phyloP scores from a whole-genome alignment of 805 yeast genomes.

The Starmerella powellii region DNA sequence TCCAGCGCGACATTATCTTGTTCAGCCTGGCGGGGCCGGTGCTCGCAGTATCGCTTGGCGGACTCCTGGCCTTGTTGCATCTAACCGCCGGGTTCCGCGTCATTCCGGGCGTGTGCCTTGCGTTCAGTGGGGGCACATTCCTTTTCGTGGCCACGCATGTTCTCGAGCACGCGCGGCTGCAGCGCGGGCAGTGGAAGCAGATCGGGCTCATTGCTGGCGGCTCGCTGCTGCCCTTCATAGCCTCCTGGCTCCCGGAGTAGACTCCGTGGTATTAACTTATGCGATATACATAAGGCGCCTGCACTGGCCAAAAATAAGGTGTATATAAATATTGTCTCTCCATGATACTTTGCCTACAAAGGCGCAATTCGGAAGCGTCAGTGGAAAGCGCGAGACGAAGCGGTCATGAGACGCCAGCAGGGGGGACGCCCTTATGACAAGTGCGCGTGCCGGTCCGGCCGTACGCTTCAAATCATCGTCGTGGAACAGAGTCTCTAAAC shows the following conservation, averaged over 20 bases:
- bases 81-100: constrained; percentile 18
- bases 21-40: constrained; percentile 55
- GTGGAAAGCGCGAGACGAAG: no score
- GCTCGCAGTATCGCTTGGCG: constrained; percentile 43
- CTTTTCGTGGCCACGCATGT: constrained; percentile 59
- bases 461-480: no score
- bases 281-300: no score
- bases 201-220: constrained; percentile 15
- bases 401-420: no score
- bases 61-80: constrained; percentile 25
- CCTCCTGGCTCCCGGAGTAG: constrained; percentile 17
- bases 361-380: no score
- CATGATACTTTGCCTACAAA: no score
- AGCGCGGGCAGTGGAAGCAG: not conserved
- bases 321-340: no score
- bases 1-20: constrained; percentile 35
- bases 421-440: no score
- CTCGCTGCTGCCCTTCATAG: constrained; percentile 17
- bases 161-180: constrained; percentile 15
- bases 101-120: constrained; percentile 40
- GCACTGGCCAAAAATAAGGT: no score
- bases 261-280: no score
- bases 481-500: constrained; percentile 19
- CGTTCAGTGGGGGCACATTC: constrained; percentile 64
- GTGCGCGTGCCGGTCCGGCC: no score